phyloP scores from a whole-genome alignment of 2,329 filamentous ascomycete genomes.

The Pseudocercospora eumusae region DNA sequence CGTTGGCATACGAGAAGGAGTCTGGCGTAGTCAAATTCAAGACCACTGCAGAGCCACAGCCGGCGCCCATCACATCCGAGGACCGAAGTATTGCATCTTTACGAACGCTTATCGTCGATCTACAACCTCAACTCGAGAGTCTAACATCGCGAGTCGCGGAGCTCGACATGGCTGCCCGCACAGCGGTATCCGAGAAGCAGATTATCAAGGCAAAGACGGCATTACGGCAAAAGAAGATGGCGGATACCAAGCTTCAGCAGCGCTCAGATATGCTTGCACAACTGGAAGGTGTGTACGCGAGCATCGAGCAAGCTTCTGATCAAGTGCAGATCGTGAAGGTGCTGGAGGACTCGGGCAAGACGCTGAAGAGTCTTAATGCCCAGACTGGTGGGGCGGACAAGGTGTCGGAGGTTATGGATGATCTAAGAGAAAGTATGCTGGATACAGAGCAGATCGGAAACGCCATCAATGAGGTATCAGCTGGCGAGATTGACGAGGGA shows the following conservation, averaged over 20 bases:
- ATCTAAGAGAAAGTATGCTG: constrained; percentile 73
- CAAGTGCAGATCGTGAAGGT: constrained; percentile 80
- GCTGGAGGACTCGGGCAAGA: constrained; percentile 75
- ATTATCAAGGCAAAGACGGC: constrained; percentile 72
- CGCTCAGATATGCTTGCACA: constrained; percentile 74
- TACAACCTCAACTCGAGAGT: constrained; percentile 67
- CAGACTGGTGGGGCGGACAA: constrained; percentile 74
- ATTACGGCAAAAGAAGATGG: constrained; percentile 78
- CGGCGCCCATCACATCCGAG: constrained; percentile 66
- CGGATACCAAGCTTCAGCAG: constrained; percentile 70
- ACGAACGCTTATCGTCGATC: constrained; percentile 67
- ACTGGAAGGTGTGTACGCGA: constrained; percentile 78
- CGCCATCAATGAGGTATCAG: constrained; percentile 66
- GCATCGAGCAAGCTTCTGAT: constrained; percentile 81
- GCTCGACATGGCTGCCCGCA: constrained; percentile 61
- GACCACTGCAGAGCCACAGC: constrained; percentile 48
- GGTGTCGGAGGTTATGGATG: constrained; percentile 74
- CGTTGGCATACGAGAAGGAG: constrained; percentile 34
- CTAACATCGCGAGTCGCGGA: constrained; percentile 58
- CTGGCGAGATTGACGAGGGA: constrained; percentile 66
- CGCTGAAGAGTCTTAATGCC: constrained; percentile 71
- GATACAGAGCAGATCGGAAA: constrained; percentile 79
- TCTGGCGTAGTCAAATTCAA: constrained; percentile 72
- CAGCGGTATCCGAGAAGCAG: constrained; percentile 72
- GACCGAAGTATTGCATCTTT: constrained; percentile 82